These are phyloP conservation scores for Claviceps pazoutovae DNA, from an alignment of 2,329 filamentous ascomycete genomes.

Conservation along the genomic window DNA sequence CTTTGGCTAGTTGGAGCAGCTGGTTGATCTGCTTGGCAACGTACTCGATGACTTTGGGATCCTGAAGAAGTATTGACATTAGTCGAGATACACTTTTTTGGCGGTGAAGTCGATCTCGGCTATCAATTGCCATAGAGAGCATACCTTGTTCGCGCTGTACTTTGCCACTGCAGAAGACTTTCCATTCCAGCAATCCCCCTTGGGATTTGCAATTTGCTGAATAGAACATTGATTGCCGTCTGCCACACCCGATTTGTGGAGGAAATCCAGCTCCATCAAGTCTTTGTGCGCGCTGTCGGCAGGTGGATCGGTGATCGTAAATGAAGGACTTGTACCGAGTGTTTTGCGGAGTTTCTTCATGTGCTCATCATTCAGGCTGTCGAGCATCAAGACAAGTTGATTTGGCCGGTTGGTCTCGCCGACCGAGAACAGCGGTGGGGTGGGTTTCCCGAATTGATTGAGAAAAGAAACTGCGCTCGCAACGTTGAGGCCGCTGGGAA, in stretches of 20 bases:
- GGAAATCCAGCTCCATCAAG: slow-evolving; percentile 27
- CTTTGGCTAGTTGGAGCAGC: slow-evolving; percentile 30
- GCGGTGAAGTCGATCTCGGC: no score
- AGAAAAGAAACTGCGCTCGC: slow-evolving; percentile 42
- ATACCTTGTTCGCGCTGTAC: neutral
- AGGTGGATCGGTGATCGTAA: slow-evolving; percentile 33
- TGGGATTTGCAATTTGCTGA: slow-evolving; percentile 26
- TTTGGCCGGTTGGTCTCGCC: slow-evolving; percentile 20
- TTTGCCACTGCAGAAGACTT: slow-evolving; percentile 14
- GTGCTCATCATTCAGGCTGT: slow-evolving; percentile 37
- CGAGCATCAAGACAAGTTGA: slow-evolving; percentile 47
- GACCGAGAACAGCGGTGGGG: slow-evolving; percentile 34
- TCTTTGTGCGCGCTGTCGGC: slow-evolving; percentile 27
- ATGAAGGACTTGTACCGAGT: slow-evolving; percentile 27
- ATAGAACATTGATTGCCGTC: slow-evolving; percentile 24
- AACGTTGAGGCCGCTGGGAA: slow-evolving; percentile 24
- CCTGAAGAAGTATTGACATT: slow-evolving; percentile 18
- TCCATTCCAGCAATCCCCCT: slow-evolving; percentile 32
- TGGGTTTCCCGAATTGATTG: slow-evolving; percentile 43
- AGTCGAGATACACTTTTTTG: neutral
- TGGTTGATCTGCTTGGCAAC: slow-evolving; percentile 31
- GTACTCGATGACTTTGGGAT: slow-evolving; percentile 26
- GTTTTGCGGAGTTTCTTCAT: slow-evolving; percentile 28
- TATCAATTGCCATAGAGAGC: no score
- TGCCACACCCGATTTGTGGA: slow-evolving; percentile 22